Evolutionary conservation across 192 early-diverging fungal genomes (phyloP).

Genomic region (Coemansia sp.): DNA sequence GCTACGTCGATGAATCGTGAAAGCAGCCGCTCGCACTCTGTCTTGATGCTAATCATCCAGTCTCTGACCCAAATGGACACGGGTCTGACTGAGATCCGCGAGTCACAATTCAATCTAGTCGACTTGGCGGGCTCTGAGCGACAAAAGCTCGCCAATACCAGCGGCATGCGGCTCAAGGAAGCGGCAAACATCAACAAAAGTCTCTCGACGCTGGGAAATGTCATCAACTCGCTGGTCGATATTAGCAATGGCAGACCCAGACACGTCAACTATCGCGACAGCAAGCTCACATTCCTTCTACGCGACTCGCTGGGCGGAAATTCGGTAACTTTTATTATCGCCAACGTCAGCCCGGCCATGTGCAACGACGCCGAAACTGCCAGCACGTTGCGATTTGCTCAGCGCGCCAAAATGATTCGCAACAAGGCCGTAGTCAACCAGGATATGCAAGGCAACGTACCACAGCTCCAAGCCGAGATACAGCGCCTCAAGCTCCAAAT

Average conservation of each 20-base stretch:
- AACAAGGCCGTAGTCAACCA: constrained; percentile 74
- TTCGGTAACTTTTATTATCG: constrained; percentile 68
- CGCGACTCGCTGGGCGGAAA: constrained; percentile 72
- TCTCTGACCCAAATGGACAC: constrained; percentile 54
- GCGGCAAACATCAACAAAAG: constrained; percentile 85
- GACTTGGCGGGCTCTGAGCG: constrained; percentile 79
- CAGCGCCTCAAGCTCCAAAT: constrained; percentile 57
- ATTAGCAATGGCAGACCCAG: constrained; percentile 58
- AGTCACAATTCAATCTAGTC: constrained; percentile 74
- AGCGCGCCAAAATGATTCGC: constrained; percentile 69
- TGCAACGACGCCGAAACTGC: constrained; percentile 62
- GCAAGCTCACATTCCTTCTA: constrained; percentile 67
- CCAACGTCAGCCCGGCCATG: constrained; percentile 58
- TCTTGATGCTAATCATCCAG: constrained; percentile 76
- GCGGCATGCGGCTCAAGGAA: constrained; percentile 69
- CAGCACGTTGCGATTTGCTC: constrained; percentile 67
- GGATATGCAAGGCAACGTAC: constrained; percentile 63
- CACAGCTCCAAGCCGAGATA: constrained; percentile 64
- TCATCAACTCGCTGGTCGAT: constrained; percentile 81
- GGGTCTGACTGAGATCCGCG: constrained; percentile 61
- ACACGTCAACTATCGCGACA: constrained; percentile 69
- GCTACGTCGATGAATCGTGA: constrained; percentile 83
- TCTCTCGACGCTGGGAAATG: constrained; percentile 73
- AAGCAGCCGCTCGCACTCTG: constrained; percentile 79
- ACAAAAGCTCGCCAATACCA: constrained; percentile 64